Evolutionary conservation across 345 rosid species (phyloP).

Genomic region (Physaria fendleri): DNA sequence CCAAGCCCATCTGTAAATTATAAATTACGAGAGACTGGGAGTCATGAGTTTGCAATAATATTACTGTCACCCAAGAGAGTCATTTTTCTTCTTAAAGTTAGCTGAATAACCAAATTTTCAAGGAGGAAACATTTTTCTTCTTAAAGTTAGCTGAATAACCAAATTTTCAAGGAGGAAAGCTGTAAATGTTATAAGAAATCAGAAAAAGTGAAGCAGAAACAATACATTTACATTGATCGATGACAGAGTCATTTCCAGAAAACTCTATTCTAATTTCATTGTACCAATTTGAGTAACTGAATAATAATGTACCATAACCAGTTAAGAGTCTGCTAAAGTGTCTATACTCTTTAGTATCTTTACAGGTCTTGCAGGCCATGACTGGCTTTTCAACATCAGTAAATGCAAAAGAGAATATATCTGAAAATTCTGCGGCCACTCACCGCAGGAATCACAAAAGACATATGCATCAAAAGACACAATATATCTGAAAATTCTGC

Average conservation of each 20-base stretch:
- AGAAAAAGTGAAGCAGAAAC: not conserved
- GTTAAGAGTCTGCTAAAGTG: not conserved
- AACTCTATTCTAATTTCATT: not conserved
- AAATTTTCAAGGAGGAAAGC: not conserved
- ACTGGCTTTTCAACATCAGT: not conserved
- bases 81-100: not conserved
- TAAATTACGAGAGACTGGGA: slow-evolving; percentile 12
- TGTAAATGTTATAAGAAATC: not conserved
- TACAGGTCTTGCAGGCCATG: not conserved
- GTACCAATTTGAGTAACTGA: not conserved
- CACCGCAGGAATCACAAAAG: slow-evolving; percentile 79
- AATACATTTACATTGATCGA: not conserved
- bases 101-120: not conserved
- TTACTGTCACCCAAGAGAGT: not conserved
- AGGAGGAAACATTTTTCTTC: not conserved
- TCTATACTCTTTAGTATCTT: not conserved
- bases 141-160: slow-evolving; percentile 3
- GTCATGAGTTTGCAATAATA: slow-evolving; percentile 4
- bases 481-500: not conserved
- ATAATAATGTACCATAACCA: slow-evolving; percentile 1
- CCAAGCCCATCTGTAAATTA: slow-evolving; percentile 71
- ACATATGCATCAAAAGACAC: slow-evolving; percentile 74
- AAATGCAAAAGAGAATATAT: slow-evolving; percentile 6
- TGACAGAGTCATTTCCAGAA: slow-evolving; percentile 7
- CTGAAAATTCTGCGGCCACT: slow-evolving; percentile 26